Conservation (phyloP, 2,329 filamentous ascomycete genomes). For the Colletotrichum echinochloae region DNA sequence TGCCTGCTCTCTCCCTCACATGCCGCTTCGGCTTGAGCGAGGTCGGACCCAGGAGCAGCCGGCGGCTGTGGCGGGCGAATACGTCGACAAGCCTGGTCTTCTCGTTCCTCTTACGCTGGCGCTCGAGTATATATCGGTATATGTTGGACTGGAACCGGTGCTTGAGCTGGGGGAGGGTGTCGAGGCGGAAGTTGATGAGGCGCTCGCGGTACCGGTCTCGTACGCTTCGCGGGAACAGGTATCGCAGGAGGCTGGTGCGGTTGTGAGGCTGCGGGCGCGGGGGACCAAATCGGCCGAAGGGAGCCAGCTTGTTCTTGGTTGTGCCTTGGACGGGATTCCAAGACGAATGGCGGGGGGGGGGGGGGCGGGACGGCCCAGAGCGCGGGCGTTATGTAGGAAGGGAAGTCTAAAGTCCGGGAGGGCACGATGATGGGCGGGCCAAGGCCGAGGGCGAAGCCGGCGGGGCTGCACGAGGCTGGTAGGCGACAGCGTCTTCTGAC, state of each 20-base stretch:
- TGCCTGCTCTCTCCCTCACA: slow-evolving; percentile 44
- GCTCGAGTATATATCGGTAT: slow-evolving; percentile 77
- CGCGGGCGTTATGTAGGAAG: slow-evolving; percentile 22
- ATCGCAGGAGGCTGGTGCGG: slow-evolving; percentile 68
- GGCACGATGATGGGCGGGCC: not conserved
- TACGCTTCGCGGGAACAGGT: slow-evolving; percentile 74
- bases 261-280: slow-evolving; percentile 56
- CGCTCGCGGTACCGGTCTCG: slow-evolving; percentile 73
- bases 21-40: slow-evolving; percentile 46
- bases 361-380: slow-evolving; percentile 21
- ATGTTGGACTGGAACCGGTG: slow-evolving; percentile 80
- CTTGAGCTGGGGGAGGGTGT: slow-evolving; percentile 78
- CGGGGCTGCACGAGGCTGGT: slow-evolving; percentile 27
- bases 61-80: slow-evolving; percentile 55
- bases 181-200: slow-evolving; percentile 78
- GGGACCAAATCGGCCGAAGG: slow-evolving; percentile 55
- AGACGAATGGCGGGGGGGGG: slow-evolving; percentile 21
- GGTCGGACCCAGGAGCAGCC: slow-evolving; percentile 59
- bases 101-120: slow-evolving; percentile 67
- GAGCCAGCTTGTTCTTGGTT: slow-evolving; percentile 56
- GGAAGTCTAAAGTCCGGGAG: not conserved
- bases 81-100: slow-evolving; percentile 60
- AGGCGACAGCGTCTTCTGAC: slow-evolving; percentile 39
- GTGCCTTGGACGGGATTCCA: slow-evolving; percentile 38
- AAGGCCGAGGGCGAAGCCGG: slow-evolving; percentile 5